These are phyloP conservation scores for Stachybotrys chlorohalonatus DNA, from an alignment of 2,329 filamentous ascomycete species.

Conservation along the genomic window DNA sequence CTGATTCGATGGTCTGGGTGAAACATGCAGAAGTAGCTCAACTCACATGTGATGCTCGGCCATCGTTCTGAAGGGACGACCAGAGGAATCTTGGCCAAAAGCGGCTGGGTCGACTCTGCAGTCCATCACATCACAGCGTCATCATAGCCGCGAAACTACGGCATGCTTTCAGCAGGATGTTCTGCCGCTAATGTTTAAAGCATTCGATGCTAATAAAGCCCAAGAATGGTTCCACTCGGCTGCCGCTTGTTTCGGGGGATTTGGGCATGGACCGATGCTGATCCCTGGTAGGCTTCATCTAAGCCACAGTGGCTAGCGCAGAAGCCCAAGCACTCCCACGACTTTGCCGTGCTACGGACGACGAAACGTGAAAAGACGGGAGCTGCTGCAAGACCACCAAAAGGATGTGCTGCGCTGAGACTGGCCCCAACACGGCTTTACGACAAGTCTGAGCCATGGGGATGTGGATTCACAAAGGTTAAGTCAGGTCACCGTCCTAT, in stretches of 20 bases:
- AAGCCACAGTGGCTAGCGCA: neutral
- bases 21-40: slow-evolving; percentile 7
- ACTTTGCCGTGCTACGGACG: too few species aligned
- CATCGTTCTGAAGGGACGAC: neutral
- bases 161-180: neutral
- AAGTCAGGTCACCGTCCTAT: neutral
- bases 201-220: neutral
- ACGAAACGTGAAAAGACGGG: too few species aligned
- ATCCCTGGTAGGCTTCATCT: too few species aligned
- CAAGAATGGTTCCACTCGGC: neutral
- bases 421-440: too few species aligned
- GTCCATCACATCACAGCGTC: neutral
- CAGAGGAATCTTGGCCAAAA: neutral
- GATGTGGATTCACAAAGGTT: too few species aligned
- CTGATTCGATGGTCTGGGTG: slow-evolving; percentile 18
- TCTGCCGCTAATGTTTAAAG: neutral
- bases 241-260: too few species aligned
- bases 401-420: too few species aligned
- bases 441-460: too few species aligned
- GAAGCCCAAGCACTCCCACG: neutral
- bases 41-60: slow-evolving; percentile 21
- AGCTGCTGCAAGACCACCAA: too few species aligned
- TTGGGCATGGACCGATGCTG: too few species aligned
- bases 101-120: neutral
- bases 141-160: neutral